Percentiles rank a stretch among this genome's conserved stretches.
Conservation (phyloP, 2,329 filamentous ascomycete species). For the Aspergillus sp. region DNA sequence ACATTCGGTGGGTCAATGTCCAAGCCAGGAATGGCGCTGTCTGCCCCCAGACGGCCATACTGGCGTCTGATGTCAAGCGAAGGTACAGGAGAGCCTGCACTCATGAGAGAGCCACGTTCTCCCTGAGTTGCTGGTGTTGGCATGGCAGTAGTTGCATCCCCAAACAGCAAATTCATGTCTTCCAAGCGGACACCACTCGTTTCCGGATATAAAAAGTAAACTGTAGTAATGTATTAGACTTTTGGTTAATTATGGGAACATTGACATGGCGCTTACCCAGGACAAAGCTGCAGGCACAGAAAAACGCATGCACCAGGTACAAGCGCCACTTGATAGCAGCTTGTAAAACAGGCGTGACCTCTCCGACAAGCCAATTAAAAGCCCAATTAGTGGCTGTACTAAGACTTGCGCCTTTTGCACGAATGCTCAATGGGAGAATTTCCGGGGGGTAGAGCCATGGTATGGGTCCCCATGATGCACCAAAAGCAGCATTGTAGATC, state of each 20-base stretch:
- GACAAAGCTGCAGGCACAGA: slow-evolving; percentile 92
- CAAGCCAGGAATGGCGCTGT: slow-evolving; percentile 74
- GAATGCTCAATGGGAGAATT: slow-evolving; percentile 93
- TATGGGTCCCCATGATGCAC: slow-evolving; percentile 96
- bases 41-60: slow-evolving; percentile 54
- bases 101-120: slow-evolving; percentile 81
- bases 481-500: slow-evolving; percentile 97
- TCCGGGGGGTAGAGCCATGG: slow-evolving; percentile 99
- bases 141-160: slow-evolving; percentile 83
- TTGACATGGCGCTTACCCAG: slow-evolving; percentile 68
- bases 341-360: slow-evolving; percentile 91
- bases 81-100: slow-evolving; percentile 74
- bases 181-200: slow-evolving; percentile 93
- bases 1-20: slow-evolving; percentile 77
- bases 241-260: background rate
- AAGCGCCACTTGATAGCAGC: slow-evolving; percentile 90
- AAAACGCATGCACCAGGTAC: slow-evolving; percentile 94
- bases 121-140: slow-evolving; percentile 75
- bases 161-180: slow-evolving; percentile 94
- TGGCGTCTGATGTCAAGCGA: slow-evolving; percentile 68
- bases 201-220: slow-evolving; percentile 97
- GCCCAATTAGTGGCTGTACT: slow-evolving; percentile 98
- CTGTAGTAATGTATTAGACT: slow-evolving; percentile 49
- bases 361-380: slow-evolving; percentile 95
- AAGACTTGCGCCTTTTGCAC: slow-evolving; percentile 93